Percentiles rank a stretch among this genome's conserved stretches.
Evolutionary conservation across 371 early-diverging fungal species (phyloP).

Genomic region (Dinochytrium kinnereticum): DNA sequence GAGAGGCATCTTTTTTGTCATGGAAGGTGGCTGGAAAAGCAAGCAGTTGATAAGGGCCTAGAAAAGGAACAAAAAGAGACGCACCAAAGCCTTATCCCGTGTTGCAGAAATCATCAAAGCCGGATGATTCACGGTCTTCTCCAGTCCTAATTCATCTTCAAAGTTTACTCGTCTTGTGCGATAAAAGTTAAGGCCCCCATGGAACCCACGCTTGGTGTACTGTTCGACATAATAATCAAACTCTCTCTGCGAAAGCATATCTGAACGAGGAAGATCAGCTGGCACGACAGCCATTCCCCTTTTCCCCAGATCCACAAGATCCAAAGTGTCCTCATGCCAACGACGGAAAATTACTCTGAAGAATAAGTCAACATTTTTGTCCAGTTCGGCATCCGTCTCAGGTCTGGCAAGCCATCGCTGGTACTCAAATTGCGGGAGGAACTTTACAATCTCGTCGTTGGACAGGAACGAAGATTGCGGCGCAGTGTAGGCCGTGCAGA

Average conservation of each 20-base stretch:
- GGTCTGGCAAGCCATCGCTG: conserved; percentile 51
- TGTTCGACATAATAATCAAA: conserved; percentile 42
- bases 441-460: conserved; percentile 58
- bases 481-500: conserved; percentile 69
- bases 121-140: background rate
- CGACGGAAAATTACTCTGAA: conserved; percentile 17
- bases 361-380: background rate
- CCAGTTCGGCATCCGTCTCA: conserved; percentile 25
- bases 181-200: conserved; percentile 50
- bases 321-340: background rate
- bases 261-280: conserved; percentile 8
- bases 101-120: background rate
- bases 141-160: conserved; percentile 41
- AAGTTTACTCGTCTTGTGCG: conserved; percentile 46
- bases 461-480: conserved; percentile 46
- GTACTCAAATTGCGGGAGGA: conserved; percentile 63
- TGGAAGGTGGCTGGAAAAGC: background rate
- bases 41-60: background rate
- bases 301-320: background rate
- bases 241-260: conserved; percentile 35
- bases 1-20: background rate
- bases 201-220: conserved; percentile 45
- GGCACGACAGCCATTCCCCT: background rate
- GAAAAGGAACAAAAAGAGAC: background rate
- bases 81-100: background rate